These are phyloP conservation scores for Ceratobasidium sp. DNA, from an alignment of 1,284 basidiomycete genomes.

Conservation along the genomic window DNA sequence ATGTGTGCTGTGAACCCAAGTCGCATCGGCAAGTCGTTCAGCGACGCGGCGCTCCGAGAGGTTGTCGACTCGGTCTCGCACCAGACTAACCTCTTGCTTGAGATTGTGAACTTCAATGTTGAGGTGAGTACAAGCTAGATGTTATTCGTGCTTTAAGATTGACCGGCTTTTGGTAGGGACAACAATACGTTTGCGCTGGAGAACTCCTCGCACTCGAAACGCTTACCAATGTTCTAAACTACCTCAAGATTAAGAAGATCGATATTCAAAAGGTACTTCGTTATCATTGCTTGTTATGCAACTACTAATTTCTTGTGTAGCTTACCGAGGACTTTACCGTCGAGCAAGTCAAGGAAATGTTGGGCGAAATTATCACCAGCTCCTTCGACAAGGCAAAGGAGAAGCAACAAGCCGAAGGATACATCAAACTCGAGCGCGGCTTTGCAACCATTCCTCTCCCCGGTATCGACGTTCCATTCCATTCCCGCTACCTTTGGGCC, in stretches of 20 bases:
- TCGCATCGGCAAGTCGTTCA: conserved; percentile 93
- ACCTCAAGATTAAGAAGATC: conserved; percentile 95
- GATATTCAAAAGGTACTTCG: conserved; percentile 87
- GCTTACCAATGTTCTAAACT: conserved; percentile 95
- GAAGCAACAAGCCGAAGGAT: conserved; percentile 83
- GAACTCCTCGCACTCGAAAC: conserved; percentile 93
- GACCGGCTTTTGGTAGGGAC: conserved; percentile 63
- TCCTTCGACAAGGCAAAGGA: conserved; percentile 83
- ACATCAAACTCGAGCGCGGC: conserved; percentile 94
- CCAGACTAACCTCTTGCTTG: conserved; percentile 81
- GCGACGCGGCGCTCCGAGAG: conserved; percentile 90
- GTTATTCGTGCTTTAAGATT: conserved; percentile 32
- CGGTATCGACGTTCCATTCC: conserved; percentile 99
- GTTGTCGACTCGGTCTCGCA: conserved; percentile 91
- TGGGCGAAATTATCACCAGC: conserved; percentile 88
- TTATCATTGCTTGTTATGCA: not conserved
- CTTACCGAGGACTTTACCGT: conserved; percentile 84
- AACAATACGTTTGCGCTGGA: conserved; percentile 98
- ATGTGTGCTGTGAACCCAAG: conserved; percentile 99
- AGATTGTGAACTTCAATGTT: conserved; percentile 98
- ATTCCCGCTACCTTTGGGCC: conserved; percentile 97
- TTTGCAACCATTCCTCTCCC: conserved; percentile 96
- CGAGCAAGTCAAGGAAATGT: conserved; percentile 92
- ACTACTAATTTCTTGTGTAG: conserved; percentile 56
- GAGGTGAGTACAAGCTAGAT: conserved; percentile 66